Evolutionary conservation across 768 basidiomycete genomes (phyloP), one percentile per base, ranked within the genome.

Genomic region (Termitomyces sp.): DNA sequence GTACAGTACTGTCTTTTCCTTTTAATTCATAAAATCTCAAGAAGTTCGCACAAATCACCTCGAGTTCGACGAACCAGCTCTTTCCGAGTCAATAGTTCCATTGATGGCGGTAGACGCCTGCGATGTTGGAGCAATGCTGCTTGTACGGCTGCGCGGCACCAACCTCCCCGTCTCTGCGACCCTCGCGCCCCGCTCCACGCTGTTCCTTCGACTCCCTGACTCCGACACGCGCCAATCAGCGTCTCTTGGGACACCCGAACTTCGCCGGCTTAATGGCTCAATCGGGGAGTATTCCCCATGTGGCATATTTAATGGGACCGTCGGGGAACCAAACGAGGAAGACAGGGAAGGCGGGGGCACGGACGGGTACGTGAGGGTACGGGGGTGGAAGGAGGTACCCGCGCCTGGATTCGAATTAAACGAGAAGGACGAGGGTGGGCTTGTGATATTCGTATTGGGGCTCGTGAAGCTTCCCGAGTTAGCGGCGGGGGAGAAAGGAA

Each of bases 341-440:
- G 88, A 89, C 32, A 92, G 73, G 1, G 89, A 90, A 3, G 92
- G 92, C 11, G 92, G 92, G 2, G 92, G 92, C 0, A 93, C 92
- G 6, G 86, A 87, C 0, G 92, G 92, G 66, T 94, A 94, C 5
- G 89, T 83, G 55, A 94, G 78, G 14, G 79, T 76, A 57, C 77
- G 73, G 6, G 68, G 72, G 9, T 68, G 57, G 66, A 73, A 51
- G 71, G 71, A 34, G 77, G 64, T 45, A 70, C 67, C 42, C 5
- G 43, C 37, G 59, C 75, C 72, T 53, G 74, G 72, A 58, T 79
- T 79, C 8, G 80, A 73, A 43, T 79, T 77, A 55, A 82, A 77
- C 4, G 83, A 84, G 11, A 81, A 76, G 9, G 86, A 85, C 4
- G 88, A 86, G 2, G 89, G 86, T 4, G 92, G 91, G 38, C 89